These are phyloP conservation scores for Sporothrix protearum DNA, from an alignment of 2,329 filamentous ascomycete genomes.

Conservation along the genomic window DNA sequence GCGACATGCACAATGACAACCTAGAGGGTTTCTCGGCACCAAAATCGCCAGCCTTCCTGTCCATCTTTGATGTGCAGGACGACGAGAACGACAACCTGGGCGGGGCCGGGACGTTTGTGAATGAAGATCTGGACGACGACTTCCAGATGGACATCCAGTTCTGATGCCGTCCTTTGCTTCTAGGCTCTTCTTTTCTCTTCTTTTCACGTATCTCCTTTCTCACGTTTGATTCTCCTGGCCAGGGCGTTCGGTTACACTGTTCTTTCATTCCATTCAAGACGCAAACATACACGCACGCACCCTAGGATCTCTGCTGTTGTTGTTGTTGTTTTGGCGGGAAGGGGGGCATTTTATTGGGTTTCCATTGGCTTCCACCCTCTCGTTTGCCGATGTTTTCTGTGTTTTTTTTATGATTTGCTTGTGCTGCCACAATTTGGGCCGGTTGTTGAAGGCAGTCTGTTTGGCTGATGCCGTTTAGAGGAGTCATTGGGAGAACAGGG, in stretches of 20 bases:
- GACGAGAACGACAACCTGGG: slow-evolving; percentile 45
- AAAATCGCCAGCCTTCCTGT: slow-evolving; percentile 51
- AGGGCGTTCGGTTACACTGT: slow-evolving; percentile 16
- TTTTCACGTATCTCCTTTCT: slow-evolving; percentile 8
- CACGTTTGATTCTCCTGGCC: neutral
- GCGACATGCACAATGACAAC: slow-evolving; percentile 20
- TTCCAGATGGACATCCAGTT: slow-evolving; percentile 52
- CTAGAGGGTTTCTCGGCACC: slow-evolving; percentile 34
- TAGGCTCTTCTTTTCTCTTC: neutral
- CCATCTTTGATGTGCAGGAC: slow-evolving; percentile 53
- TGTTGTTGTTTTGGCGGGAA: neutral
- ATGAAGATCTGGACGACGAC: slow-evolving; percentile 50
- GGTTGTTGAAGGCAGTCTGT: neutral
- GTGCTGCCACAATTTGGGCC: neutral
- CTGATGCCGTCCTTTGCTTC: neutral
- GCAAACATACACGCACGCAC: neutral
- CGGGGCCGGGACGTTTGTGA: slow-evolving; percentile 35
- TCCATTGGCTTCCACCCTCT: neutral
- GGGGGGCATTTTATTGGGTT: no score
- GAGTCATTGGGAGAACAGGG: neutral
- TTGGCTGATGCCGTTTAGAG: neutral
- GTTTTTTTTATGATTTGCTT: neutral
- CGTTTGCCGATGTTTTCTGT: neutral
- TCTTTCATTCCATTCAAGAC: slow-evolving; percentile 1
- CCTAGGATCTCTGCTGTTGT: neutral